Conservation (phyloP, 108 stramenopile genomes). For the Hondaea fermentalgiana region DNA sequence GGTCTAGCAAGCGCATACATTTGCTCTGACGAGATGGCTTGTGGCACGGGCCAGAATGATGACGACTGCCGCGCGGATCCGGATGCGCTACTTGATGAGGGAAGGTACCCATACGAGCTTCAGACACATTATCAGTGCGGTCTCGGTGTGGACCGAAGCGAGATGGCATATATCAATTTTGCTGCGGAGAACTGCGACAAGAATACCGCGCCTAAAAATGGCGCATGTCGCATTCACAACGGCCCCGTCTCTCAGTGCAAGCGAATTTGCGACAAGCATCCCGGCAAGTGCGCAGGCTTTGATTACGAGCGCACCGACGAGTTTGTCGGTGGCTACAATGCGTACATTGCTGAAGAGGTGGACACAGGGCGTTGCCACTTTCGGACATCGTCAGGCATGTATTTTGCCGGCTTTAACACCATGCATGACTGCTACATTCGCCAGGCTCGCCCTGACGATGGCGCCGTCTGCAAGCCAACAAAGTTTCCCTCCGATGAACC, state of each 20-base stretch:
- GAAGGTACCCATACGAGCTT: neutral
- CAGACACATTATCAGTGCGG: neutral
- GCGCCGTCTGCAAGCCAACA: neutral
- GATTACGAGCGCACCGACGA: neutral
- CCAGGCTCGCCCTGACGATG: neutral
- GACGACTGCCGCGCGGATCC: neutral
- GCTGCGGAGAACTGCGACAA: neutral
- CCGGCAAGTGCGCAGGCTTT: neutral
- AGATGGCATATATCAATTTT: neutral
- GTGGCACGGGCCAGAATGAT: neutral
- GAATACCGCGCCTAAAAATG: neutral
- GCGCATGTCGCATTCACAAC: neutral
- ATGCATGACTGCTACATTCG: neutral
- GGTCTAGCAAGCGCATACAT: neutral
- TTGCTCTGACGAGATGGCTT: neutral
- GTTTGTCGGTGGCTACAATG: neutral
- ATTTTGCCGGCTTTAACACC: neutral
- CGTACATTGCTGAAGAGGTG: neutral
- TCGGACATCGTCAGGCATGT: neutral
- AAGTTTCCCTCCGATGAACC: neutral
- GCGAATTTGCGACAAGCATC: neutral
- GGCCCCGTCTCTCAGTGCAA: neutral
- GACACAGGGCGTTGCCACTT: neutral
- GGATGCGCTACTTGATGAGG: neutral
- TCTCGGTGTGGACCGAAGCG: neutral